phyloP scores from a whole-genome alignment of 768 basidiomycete genomes.

The Boletus reticulatus region DNA sequence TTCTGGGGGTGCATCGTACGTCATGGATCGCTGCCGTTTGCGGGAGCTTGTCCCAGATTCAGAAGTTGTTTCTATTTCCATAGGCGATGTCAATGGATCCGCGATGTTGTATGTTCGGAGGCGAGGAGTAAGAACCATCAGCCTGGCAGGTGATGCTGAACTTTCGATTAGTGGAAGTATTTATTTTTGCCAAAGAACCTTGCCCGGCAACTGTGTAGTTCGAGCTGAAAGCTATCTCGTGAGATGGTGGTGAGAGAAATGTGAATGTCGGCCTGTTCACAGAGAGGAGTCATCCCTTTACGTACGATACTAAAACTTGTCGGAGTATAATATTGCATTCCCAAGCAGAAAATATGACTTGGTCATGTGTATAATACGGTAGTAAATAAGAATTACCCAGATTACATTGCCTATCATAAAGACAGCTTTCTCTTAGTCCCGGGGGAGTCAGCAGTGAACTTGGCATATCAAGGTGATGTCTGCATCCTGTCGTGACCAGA shows the following conservation, averaged over 20 bases:
- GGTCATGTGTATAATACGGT: constrained; percentile 3
- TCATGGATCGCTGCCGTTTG: constrained; percentile 39
- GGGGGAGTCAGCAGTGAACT: no score
- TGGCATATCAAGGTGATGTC: background rate
- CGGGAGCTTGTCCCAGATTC: constrained; percentile 28
- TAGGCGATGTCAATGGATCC: constrained; percentile 32
- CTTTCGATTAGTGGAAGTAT: constrained; percentile 13
- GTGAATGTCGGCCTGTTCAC: constrained; percentile 5
- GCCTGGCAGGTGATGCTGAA: constrained; percentile 11
- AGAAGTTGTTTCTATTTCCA: constrained; percentile 30
- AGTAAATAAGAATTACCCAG: constrained; percentile 3
- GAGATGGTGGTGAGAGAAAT: constrained; percentile 23
- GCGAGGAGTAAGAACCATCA: constrained; percentile 36
- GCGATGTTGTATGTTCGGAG: constrained; percentile 34
- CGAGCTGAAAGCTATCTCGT: constrained; percentile 13
- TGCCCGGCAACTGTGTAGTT: constrained; percentile 14
- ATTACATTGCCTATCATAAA: constrained; percentile 15
- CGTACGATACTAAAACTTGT: constrained; percentile 14
- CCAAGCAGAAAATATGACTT: background rate
- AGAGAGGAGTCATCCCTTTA: constrained; percentile 28
- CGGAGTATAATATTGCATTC: constrained; percentile 9
- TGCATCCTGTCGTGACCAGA: constrained; percentile 3
- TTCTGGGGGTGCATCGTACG: constrained; percentile 26
- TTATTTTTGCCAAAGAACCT: constrained; percentile 19
- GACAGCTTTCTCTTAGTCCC: background rate